A percentile compares a stretch with the other conserved stretches of the same genome.
Conservation (phyloP, 495 filamentous ascomycete species). For the Aspergillus bertholletiae region DNA sequence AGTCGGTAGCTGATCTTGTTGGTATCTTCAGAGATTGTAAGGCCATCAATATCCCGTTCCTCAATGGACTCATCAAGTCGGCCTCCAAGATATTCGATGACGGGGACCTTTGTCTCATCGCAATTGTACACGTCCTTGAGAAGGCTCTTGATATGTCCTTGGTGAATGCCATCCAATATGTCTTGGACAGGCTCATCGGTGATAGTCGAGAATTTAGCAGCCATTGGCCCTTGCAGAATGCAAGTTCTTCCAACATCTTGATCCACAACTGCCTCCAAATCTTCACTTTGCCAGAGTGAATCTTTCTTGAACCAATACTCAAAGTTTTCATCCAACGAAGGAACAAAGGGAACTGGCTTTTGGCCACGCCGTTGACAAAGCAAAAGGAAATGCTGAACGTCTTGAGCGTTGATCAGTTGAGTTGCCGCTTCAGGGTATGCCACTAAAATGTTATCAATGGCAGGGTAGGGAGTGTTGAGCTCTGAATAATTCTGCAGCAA, state of each 20-base stretch:
- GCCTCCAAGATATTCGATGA: constrained; percentile 93
- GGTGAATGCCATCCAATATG: constrained; percentile 85
- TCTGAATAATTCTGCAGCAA: constrained; percentile 82
- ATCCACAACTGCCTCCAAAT: constrained; percentile 89
- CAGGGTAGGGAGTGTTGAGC: constrained; percentile 74
- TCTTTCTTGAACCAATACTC: constrained; percentile 99
- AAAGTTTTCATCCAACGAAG: constrained; percentile 87
- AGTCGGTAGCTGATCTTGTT: constrained; percentile 78
- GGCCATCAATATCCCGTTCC: constrained; percentile 70
- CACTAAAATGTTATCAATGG: constrained; percentile 73
- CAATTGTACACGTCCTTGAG: constrained; percentile 75
- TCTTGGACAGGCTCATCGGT: constrained; percentile 92
- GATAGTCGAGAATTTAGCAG: constrained; percentile 81
- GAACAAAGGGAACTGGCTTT: constrained; percentile 96
- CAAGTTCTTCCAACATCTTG: constrained; percentile 94
- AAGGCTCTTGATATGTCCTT: constrained; percentile 75
- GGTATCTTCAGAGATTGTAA: constrained; percentile 70
- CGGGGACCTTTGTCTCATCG: constrained; percentile 70
- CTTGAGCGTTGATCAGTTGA: constrained; percentile 95
- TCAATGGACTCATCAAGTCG: constrained; percentile 55
- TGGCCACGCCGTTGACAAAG: constrained; percentile 91
- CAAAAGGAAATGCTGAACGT: constrained; percentile 91
- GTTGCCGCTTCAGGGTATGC: constrained; percentile 80
- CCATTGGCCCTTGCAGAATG: constrained; percentile 94
- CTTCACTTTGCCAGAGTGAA: constrained; percentile 98